Evolutionary conservation across 305 asterid genomes (phyloP).

Genomic region (Petunia hybrid): DNA sequence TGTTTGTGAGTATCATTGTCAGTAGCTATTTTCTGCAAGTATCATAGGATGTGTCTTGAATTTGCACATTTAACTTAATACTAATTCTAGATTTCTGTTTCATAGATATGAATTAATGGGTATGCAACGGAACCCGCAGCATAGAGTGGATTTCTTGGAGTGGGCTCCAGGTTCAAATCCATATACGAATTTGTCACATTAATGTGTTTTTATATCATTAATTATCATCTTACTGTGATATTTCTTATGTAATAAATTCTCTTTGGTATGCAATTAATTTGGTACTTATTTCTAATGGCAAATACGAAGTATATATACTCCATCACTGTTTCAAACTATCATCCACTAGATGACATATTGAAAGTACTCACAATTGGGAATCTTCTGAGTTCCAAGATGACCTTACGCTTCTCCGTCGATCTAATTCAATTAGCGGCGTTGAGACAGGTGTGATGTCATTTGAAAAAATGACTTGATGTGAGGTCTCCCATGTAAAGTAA

Average conservation of each 20-base stretch:
- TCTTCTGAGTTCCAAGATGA: slow-evolving; percentile 5
- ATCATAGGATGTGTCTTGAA: slow-evolving; percentile 4
- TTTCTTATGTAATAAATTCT: neutral
- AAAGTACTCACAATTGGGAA: slow-evolving; percentile 20
- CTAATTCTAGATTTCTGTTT: slow-evolving; percentile 26
- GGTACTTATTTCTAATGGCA: slow-evolving; percentile 17
- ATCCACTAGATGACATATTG: slow-evolving; percentile 20
- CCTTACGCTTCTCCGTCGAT: slow-evolving; percentile 7
- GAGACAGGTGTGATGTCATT: neutral
- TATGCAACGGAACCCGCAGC: slow-evolving; percentile 90
- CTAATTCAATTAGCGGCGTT: neutral
- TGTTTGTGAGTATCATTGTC: slow-evolving; percentile 18
- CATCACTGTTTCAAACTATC: neutral
- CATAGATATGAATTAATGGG: slow-evolving; percentile 83
- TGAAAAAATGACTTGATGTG: neutral
- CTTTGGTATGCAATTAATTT: neutral
- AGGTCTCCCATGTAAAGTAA: slow-evolving; percentile 12
- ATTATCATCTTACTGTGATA: neutral
- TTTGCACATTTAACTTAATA: neutral
- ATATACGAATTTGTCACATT: slow-evolving; percentile 18
- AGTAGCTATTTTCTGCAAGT: neutral
- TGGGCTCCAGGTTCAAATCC: slow-evolving; percentile 96
- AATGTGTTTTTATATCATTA: neutral
- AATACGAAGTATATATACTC: no score
- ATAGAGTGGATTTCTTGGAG: slow-evolving; percentile 92